Evolutionary conservation across 768 basidiomycete genomes (phyloP), one percentile per base, ranked within the genome.

Genomic region (Chlorophyllum brunneum): DNA sequence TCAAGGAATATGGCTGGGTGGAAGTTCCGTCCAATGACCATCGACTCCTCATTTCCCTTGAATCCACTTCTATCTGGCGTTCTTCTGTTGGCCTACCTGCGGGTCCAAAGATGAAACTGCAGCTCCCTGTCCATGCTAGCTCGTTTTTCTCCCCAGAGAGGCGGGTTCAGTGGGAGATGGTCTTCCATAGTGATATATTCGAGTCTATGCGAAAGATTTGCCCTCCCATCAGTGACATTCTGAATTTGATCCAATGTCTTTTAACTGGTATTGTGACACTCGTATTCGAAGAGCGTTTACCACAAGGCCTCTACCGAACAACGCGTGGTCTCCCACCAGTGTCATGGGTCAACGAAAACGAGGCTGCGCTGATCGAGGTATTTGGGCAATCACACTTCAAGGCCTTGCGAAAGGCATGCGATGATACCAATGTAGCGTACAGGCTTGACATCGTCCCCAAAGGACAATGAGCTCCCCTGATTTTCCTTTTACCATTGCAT

Each of bases 141-240:
- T 88, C 89, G 22, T 92, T 92, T 69, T 92, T 92, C 71, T 86
- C 85, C 43, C 88, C 88, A 9, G 87, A 92, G 65, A 74, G 89
- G 59, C 81, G 87, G 54, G 79, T 91, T 40, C 88, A 91, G 64
- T 92, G 90, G 89, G 82, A 91, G 65, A 90, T 91, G 88, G 87
- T 90, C 60, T 92, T 92, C 64, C 88, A 86, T 64, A 81, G 80
- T 61, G 85, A 86, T 67, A 80, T 82, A 45, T 87, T 86, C 68
- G 83, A 84, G 61, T 83, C 81, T 24, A 77, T 85, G 51, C 75
- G 85, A 29, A 83, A 84, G 65, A 79, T 83, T 58, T 79, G 81
- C 50, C 77, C 79, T 26, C 85, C 85, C 42, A 78, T 87, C 65
- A 81, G 77, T 67, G 85, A 86, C 65, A 82, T 87, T 58, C 72